A percentile compares a stretch with the other conserved stretches of the same genome.
phyloP scores from a whole-genome alignment of 352 stramenopile species.

The Pythium coloratum region DNA sequence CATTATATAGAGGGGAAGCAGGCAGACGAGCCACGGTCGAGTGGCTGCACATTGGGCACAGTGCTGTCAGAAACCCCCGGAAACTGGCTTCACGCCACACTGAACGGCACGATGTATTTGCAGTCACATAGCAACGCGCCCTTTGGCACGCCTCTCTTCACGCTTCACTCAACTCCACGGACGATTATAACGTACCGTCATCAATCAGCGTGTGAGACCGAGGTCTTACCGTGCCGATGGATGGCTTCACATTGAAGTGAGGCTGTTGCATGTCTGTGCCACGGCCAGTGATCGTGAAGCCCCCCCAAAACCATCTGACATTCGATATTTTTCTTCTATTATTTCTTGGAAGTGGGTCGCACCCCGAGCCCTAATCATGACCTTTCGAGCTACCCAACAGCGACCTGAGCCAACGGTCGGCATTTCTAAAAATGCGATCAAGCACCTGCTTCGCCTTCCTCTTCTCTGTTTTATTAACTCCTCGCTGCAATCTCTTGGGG shows the following conservation, averaged over 20 bases:
- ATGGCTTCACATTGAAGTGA: neutral
- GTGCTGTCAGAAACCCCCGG: too few relatives aligned
- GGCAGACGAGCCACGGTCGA: too few relatives aligned
- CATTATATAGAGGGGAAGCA: too few relatives aligned
- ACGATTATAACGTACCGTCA: too few relatives aligned
- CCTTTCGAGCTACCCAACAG: neutral
- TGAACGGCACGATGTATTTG: too few relatives aligned
- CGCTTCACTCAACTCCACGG: too few relatives aligned
- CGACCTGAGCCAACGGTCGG: neutral
- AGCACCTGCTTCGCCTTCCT: neutral
- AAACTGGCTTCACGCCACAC: too few relatives aligned
- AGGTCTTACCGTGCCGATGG: too few relatives aligned
- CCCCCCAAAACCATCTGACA: neutral
- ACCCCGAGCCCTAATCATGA: neutral
- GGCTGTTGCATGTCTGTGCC: neutral
- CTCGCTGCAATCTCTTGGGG: neutral
- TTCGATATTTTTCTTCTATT: neutral
- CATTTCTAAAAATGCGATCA: neutral
- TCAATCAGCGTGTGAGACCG: too few relatives aligned
- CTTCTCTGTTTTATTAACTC: neutral
- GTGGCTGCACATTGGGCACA: too few relatives aligned
- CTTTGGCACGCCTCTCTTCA: too few relatives aligned
- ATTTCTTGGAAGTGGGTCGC: neutral
- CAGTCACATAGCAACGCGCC: too few relatives aligned
- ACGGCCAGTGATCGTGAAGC: neutral